Base-by-base conservation (phyloP, 2,329 filamentous ascomycete species). In the Paracorniculantispora psalliotae region DNA sequence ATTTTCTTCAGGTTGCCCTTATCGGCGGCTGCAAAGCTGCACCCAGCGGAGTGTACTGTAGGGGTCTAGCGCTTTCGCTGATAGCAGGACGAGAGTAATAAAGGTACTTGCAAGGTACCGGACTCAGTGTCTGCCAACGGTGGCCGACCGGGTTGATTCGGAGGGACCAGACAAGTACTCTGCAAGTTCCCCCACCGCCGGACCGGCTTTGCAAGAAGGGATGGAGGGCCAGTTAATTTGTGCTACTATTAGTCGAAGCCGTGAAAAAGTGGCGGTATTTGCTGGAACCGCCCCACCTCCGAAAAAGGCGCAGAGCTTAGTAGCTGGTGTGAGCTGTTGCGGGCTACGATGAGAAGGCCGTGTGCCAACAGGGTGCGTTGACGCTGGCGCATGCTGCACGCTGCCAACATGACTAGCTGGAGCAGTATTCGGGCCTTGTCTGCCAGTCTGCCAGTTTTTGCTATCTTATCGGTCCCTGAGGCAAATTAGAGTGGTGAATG, bases 381-480 rank as follows among this genome's bases (percentile, higher is more conserved):
- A 46, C 23, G 26, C 37, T 30, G 55, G 46, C 46, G 55, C 55
- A 57, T 57, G 55, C 8, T 43, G 19, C 41, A 26, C n/a, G 25
- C 13, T 5, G 43, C 9, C 25, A 50, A 49, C 43, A 33, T 50
- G 55, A 57, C 53, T 57, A 44, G 54, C 10, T 30, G 21, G 10
- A n/a, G 30, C 19, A 10, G 35, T 52, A 58, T 58, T 58, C 56
- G 56, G 56, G 56, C 56, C 56, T 58, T 58, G 56, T 51, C 15
- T 58, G 47, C 23, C 35, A 43, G n/a, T n/a, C n/a, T n/a, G 30
- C 30, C 30, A 33, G 30, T 33, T 33, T 39, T 30, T 7, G 6
- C 10, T 19, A 41, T 19, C 5, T 57, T 17, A 51, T 49, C 54
- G 30, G 54, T 5, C 25, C 46, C 46, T 39, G 54, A 33, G 41